Percentiles rank a stretch among this genome's conserved stretches.
Evolutionary conservation across 257 asterid species (phyloP).

Genomic region (Scutellaria barbata): DNA sequence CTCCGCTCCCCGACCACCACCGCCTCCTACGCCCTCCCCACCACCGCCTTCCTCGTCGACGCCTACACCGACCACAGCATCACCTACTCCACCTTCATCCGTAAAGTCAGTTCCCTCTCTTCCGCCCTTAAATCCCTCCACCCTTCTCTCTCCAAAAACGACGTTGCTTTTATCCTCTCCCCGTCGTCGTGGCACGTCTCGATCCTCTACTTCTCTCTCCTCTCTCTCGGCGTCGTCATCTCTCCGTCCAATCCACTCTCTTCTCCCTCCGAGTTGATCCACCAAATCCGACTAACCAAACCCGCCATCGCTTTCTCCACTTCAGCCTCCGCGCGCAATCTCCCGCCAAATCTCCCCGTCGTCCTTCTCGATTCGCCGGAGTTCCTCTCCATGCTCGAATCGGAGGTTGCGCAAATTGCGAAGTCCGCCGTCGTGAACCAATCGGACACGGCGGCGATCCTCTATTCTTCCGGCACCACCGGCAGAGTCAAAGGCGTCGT

Average conservation of each 20-base stretch:
- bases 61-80: slow-evolving; percentile 53
- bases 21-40: slow-evolving; percentile 47
- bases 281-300: slow-evolving; percentile 59
- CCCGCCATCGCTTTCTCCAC: slow-evolving; percentile 67
- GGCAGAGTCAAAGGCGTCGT: slow-evolving; percentile 82
- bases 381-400: slow-evolving; percentile 56
- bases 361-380: slow-evolving; percentile 63
- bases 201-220: slow-evolving; percentile 76
- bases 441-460: slow-evolving; percentile 69
- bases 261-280: slow-evolving; percentile 63
- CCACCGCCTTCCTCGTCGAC: slow-evolving; percentile 81
- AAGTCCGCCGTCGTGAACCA: slow-evolving; percentile 48
- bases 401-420: background rate
- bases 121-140: slow-evolving; percentile 44
- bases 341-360: slow-evolving; percentile 46
- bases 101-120: slow-evolving; percentile 59
- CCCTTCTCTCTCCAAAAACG: slow-evolving; percentile 56
- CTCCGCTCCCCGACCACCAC: slow-evolving; percentile 54
- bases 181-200: slow-evolving; percentile 77
- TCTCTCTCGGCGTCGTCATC: slow-evolving; percentile 67
- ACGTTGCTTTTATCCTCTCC: slow-evolving; percentile 72
- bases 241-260: slow-evolving; percentile 82
- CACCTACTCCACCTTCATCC: slow-evolving; percentile 63
- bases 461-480: slow-evolving; percentile 93
- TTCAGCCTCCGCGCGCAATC: slow-evolving; percentile 42